phyloP scores from a whole-genome alignment of 495 filamentous ascomycete species.

The Penicillium soppii region DNA sequence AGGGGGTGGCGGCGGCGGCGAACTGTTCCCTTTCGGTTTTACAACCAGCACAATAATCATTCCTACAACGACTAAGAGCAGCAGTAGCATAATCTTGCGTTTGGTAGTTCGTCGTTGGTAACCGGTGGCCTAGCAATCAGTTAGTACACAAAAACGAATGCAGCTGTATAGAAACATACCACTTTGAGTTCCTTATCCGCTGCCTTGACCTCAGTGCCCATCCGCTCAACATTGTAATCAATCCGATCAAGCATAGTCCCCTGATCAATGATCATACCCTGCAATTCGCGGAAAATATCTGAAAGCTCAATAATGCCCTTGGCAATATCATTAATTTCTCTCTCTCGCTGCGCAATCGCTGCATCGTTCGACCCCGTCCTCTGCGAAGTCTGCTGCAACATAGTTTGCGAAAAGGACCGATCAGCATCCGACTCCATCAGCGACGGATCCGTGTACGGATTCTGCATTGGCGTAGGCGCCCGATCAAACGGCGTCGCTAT shows the following conservation, averaged over 20 bases:
- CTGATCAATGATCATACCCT: constrained; percentile 97
- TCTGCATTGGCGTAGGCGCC: constrained; percentile 62
- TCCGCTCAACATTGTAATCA: constrained; percentile 95
- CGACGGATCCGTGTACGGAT: constrained; percentile 73
- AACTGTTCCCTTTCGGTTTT: constrained; percentile 67
- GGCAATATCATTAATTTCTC: constrained; percentile 97
- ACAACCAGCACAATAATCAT: constrained; percentile 82
- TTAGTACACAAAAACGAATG: background rate
- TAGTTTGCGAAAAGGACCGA: constrained; percentile 85
- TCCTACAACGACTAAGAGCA: constrained; percentile 79
- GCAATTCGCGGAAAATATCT: constrained; percentile 93
- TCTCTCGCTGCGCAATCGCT: constrained; percentile 86
- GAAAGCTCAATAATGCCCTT: constrained; percentile 96
- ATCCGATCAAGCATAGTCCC: constrained; percentile 97
- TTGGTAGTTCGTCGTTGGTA: constrained; percentile 89
- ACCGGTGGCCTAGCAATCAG: constrained; percentile 59
- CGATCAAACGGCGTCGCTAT: constrained; percentile 61
- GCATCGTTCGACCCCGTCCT: constrained; percentile 76
- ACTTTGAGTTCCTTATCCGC: constrained; percentile 90
- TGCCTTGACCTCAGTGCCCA: constrained; percentile 83
- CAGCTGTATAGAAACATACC: constrained; percentile 43
- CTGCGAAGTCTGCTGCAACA: constrained; percentile 72
- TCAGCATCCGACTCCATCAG: constrained; percentile 88
- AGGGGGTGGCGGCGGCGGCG: constrained; percentile 19
- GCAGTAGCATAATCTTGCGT: constrained; percentile 82